Conservation (phyloP, 2,329 filamentous ascomycete genomes). For the Fusarium sp. region DNA sequence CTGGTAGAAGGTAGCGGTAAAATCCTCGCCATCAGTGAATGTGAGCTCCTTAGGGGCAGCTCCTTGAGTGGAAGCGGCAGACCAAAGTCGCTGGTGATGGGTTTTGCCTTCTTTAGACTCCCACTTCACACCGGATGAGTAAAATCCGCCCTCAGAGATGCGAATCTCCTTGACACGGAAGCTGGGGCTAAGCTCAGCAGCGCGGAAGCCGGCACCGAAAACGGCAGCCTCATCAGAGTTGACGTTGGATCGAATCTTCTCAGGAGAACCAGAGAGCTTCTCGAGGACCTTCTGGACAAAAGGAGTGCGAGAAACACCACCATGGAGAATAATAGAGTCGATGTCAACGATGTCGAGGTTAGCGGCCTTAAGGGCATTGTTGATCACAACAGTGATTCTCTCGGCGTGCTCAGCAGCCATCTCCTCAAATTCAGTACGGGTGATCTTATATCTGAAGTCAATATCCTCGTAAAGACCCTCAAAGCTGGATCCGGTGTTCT, state of each 20-base stretch:
- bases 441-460: constrained; percentile 93
- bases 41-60: constrained; percentile 84
- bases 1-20: constrained; percentile 84
- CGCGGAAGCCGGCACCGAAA: constrained; percentile 95
- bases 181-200: constrained; percentile 89
- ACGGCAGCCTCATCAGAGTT: constrained; percentile 98
- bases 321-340: constrained; percentile 92
- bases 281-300: constrained; percentile 94
- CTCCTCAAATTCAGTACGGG: constrained; percentile 83
- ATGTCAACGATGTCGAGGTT: constrained; percentile 81
- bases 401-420: constrained; percentile 76
- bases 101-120: constrained; percentile 75
- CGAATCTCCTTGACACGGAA: constrained; percentile 99
- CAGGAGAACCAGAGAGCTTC: constrained; percentile 75
- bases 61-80: constrained; percentile 79
- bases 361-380: constrained; percentile 79
- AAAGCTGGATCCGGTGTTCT: constrained; percentile 82
- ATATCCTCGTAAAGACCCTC: constrained; percentile 93
- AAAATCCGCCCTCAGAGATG: constrained; percentile 80
- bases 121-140: constrained; percentile 83
- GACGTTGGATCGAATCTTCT: constrained; percentile 92
- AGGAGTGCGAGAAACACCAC: constrained; percentile 89
- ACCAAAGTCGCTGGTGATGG: constrained; percentile 86
- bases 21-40: constrained; percentile 85
- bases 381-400: constrained; percentile 77